phyloP scores from a whole-genome alignment of 2,329 filamentous ascomycete genomes.

The Neofusicoccum sp. region DNA sequence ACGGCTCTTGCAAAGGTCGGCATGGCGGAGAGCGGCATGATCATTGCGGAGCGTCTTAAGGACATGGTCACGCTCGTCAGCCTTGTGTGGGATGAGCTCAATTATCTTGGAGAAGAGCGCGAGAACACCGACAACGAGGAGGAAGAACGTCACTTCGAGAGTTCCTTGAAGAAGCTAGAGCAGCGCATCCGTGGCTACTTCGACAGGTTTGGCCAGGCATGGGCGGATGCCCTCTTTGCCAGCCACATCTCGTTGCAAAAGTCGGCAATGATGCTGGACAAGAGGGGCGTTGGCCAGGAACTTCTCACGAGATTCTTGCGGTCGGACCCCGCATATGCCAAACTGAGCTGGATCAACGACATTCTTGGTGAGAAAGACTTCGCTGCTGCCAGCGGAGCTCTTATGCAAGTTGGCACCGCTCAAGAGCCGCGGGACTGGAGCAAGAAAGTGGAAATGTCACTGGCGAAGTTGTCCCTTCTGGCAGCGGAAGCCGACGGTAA shows the following conservation, averaged over 20 bases:
- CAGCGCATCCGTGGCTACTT: constrained; percentile 55
- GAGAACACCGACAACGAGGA: constrained; percentile 29
- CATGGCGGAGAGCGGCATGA: constrained; percentile 57
- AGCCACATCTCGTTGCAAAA: constrained; percentile 63
- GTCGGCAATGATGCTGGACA: constrained; percentile 56
- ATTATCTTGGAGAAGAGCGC: constrained; percentile 39
- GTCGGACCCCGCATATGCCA: constrained; percentile 67
- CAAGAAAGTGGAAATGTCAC: constrained; percentile 87
- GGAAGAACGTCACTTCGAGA: constrained; percentile 29
- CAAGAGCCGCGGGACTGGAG: constrained; percentile 83
- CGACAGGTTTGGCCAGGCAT: constrained; percentile 62
- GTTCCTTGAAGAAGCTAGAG: constrained; percentile 37
- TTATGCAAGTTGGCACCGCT: constrained; percentile 67
- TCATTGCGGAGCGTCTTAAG: constrained; percentile 60
- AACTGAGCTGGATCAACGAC: constrained; percentile 94
- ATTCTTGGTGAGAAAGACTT: constrained; percentile 74
- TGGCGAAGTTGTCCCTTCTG: constrained; percentile 75
- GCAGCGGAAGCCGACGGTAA: constrained; percentile 53
- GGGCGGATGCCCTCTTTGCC: constrained; percentile 76
- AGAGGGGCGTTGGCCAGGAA: constrained; percentile 65
- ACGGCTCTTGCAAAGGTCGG: constrained; percentile 48
- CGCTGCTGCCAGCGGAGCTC: constrained; percentile 65
- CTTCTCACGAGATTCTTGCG: constrained; percentile 78
- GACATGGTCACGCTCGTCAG: constrained; percentile 64
- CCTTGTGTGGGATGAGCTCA: constrained; percentile 46